Percentiles rank a stretch among this genome's conserved stretches.
Conservation (phyloP, 2,329 filamentous ascomycete species). For the Dactylellina haptotyla region DNA sequence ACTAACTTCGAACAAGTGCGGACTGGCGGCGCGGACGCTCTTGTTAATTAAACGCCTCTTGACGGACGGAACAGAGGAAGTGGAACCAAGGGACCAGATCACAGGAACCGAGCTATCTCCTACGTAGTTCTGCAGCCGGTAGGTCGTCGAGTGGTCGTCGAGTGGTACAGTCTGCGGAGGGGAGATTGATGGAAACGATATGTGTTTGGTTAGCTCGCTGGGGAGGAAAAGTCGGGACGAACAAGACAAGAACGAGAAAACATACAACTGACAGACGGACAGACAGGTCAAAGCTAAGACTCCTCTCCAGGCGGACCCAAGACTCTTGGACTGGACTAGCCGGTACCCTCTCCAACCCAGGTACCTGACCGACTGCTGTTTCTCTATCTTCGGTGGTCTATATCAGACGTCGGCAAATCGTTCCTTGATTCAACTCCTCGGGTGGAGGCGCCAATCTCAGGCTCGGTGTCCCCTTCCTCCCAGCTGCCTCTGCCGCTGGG, state of each 20-base stretch:
- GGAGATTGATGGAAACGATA: background rate
- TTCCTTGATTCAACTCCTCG: slow-evolving; percentile 37
- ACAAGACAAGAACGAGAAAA: slow-evolving; percentile 7
- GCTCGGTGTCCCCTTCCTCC: slow-evolving; percentile 4
- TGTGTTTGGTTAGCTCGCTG: too few species aligned
- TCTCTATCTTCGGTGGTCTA: too few species aligned
- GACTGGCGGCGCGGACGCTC: too few species aligned
- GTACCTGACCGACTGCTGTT: too few species aligned
- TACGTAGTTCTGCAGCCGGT: too few species aligned
- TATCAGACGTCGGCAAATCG: slow-evolving; percentile 21
- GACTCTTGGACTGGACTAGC: background rate
- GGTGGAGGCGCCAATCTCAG: slow-evolving; percentile 48
- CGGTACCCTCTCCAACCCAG: background rate
- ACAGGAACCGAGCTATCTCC: too few species aligned
- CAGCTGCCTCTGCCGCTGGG: background rate
- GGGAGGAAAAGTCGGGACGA: background rate
- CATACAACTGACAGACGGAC: background rate
- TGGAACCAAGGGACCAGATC: slow-evolving; percentile 11
- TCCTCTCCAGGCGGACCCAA: slow-evolving; percentile 6
- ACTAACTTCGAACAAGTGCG: too few species aligned
- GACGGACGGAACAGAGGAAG: background rate
- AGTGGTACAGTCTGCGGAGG: too few species aligned
- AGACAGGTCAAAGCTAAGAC: background rate
- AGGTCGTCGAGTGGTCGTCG: too few species aligned
- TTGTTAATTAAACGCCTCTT: too few species aligned